Evolutionary conservation across 495 filamentous ascomycete genomes (phyloP).

Genomic region (Aspergillus mulundensis): DNA sequence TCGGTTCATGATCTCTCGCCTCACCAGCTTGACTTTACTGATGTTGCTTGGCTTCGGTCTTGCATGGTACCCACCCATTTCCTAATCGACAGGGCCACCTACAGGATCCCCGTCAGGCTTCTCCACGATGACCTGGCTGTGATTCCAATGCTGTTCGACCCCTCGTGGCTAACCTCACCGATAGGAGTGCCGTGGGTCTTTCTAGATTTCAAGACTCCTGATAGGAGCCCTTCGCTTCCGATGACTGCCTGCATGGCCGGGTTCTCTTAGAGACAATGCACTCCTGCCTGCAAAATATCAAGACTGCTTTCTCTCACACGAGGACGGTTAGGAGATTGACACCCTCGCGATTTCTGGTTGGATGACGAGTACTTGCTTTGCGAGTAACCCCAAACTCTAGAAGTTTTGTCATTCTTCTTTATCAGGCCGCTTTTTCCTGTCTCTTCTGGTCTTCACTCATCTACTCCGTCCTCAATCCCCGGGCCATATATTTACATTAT

Average conservation of each 20-base stretch:
- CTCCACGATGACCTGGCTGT: constrained; percentile 42
- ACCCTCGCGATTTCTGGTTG: constrained; percentile 13
- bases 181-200: constrained; percentile 21
- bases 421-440: not conserved
- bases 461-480: not conserved
- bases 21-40: constrained; percentile 20
- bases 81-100: constrained; percentile 21
- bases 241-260: constrained; percentile 12
- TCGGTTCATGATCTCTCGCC: constrained; percentile 17
- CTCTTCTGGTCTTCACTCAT: constrained; percentile 10
- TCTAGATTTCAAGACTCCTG: constrained; percentile 4
- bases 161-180: constrained; percentile 26
- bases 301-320: constrained; percentile 9
- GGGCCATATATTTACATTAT: not conserved
- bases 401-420: not conserved
- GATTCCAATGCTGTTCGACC: constrained; percentile 13
- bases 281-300: constrained; percentile 15
- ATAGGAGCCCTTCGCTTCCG: constrained; percentile 14
- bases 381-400: constrained; percentile 17
- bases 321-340: constrained; percentile 12
- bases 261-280: constrained; percentile 20
- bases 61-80: constrained; percentile 20
- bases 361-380: constrained; percentile 20
- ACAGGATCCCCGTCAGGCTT: constrained; percentile 21
- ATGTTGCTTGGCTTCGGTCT: constrained; percentile 16